Base-by-base conservation (phyloP, 768 basidiomycete genomes). In the Gymnopilus dilepis region DNA sequence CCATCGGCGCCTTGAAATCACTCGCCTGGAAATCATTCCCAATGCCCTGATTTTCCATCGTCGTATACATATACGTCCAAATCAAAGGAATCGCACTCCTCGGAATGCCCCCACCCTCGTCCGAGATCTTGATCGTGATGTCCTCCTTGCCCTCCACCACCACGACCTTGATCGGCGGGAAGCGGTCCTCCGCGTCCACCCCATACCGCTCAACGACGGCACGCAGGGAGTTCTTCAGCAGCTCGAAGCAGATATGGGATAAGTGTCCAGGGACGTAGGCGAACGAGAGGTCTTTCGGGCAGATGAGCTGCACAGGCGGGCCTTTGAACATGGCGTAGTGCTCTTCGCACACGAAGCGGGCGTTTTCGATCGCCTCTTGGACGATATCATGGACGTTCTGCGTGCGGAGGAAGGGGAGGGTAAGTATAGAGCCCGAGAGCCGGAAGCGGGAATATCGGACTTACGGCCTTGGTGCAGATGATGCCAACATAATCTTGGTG, bases 51-150 rank as follows among this genome's bases (percentile, higher is more conserved):
- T 84, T 81, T 72, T 85, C 83, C 92, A 92, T 91, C 12, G 90
- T 94, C 53, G 93, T 94, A 67, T 94, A 94, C 94, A 97, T 97
- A 74, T 95, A 99, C 60, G 97, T 99, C 97, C 97, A 99, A 56
- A 99, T 97, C 47, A 96, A 82, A 7, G 95, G 94, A 15, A 99
- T 90, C 0, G 94, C 93, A 62, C 90, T 76, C 79, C 94, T 76
- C 24, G 94, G 86, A 58, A 99, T 99, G 0, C 97, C 95, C 0
- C 97, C 97, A 3, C 97, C 97, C 73, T 99, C 97, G 71, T 99
- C 97, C 0, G 88, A 90, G 62, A 99, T 97, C 84, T 99, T 99
- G 84, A 99, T 94, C 2, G 97, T 99, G 69, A 99, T 97, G 70
- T 99, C 97, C 72, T 98, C 97, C 65, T 89, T 92, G n/a, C 97